A percentile compares a stretch with the other conserved stretches of the same genome.
These are phyloP conservation scores for Trichoderma asperellum DNA, from an alignment of 2,329 filamentous ascomycete genomes.

Conservation along the genomic window DNA sequence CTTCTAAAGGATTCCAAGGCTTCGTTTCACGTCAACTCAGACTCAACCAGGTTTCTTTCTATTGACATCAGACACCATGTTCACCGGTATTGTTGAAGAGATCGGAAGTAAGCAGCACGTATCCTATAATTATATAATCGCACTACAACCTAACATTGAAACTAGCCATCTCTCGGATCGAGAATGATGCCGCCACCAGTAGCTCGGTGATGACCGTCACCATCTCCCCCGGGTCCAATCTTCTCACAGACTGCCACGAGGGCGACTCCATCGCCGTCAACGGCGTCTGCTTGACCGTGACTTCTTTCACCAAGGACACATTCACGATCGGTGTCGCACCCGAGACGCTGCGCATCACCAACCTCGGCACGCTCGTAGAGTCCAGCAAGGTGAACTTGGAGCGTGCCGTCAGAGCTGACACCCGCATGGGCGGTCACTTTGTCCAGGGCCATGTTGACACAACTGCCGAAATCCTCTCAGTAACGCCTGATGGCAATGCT, in stretches of 20 bases:
- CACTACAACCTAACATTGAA: slow-evolving; percentile 34
- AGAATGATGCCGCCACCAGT: slow-evolving; percentile 78
- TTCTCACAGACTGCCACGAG: slow-evolving; percentile 80
- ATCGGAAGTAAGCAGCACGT: slow-evolving; percentile 74
- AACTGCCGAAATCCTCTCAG: slow-evolving; percentile 72
- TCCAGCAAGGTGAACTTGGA: slow-evolving; percentile 85
- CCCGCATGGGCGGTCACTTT: slow-evolving; percentile 97
- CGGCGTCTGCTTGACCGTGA: slow-evolving; percentile 93
- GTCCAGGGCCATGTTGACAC: slow-evolving; percentile 98
- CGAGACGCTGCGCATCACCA: slow-evolving; percentile 93
- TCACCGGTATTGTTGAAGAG: slow-evolving; percentile 91
- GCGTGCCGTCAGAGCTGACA: slow-evolving; percentile 85
- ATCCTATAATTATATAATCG: not conserved
- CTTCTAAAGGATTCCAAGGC: not conserved
- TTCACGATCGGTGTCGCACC: slow-evolving; percentile 96
- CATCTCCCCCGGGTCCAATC: slow-evolving; percentile 65
- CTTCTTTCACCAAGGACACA: slow-evolving; percentile 50
- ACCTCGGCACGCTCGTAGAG: slow-evolving; percentile 75
- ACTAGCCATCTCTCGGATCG: slow-evolving; percentile 81
- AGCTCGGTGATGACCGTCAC: slow-evolving; percentile 90
- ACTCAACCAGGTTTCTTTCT: not conserved
- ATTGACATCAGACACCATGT: slow-evolving; percentile 63
- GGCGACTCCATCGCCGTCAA: slow-evolving; percentile 96
- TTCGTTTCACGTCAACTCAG: not conserved
- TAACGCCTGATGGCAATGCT: slow-evolving; percentile 84